A percentile compares a stretch with the other conserved stretches of the same genome.
Evolutionary conservation across 2,329 filamentous ascomycete genomes (phyloP).

Genomic region (Aureobasidium mangrovei): DNA sequence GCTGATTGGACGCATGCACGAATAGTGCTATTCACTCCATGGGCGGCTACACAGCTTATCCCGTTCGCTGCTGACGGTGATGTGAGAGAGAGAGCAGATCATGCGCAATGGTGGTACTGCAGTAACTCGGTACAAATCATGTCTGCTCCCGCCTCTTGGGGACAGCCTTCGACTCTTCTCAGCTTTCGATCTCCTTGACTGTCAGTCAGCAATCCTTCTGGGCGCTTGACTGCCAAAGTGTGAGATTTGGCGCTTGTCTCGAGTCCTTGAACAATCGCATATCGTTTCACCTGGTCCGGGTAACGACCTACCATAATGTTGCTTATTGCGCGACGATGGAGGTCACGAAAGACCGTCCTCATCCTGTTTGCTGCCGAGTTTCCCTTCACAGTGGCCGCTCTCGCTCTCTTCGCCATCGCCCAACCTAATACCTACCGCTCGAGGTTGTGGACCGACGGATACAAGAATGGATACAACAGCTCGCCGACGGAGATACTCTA

Average conservation of each 20-base stretch:
- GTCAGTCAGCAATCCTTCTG: not conserved
- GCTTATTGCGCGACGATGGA: conserved; percentile 45
- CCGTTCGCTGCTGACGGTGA: conserved; percentile 3
- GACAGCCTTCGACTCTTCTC: not conserved
- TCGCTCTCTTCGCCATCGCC: conserved; percentile 64
- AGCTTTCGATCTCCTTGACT: too few species aligned
- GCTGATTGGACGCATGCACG: conserved; percentile 6
- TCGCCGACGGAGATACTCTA: conserved; percentile 61
- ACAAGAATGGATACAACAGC: conserved; percentile 63
- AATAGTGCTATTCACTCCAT: not conserved
- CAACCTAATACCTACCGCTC: conserved; percentile 65
- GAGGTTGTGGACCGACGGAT: conserved; percentile 64
- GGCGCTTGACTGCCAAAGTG: not conserved
- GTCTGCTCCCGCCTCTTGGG: not conserved
- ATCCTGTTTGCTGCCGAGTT: conserved; percentile 59
- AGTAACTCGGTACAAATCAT: conserved; percentile 8
- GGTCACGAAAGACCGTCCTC: conserved; percentile 43
- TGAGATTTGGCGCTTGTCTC: not conserved
- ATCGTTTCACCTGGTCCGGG: not conserved
- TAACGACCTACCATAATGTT: conserved; percentile 3
- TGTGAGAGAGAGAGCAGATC: not conserved
- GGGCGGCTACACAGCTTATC: conserved; percentile 13
- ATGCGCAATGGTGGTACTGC: not conserved
- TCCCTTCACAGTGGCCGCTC: conserved; percentile 51
- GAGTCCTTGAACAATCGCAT: not conserved